Evolutionary conservation across 129 eudicot species (phyloP).

Genomic region (Flaveria brownii): DNA sequence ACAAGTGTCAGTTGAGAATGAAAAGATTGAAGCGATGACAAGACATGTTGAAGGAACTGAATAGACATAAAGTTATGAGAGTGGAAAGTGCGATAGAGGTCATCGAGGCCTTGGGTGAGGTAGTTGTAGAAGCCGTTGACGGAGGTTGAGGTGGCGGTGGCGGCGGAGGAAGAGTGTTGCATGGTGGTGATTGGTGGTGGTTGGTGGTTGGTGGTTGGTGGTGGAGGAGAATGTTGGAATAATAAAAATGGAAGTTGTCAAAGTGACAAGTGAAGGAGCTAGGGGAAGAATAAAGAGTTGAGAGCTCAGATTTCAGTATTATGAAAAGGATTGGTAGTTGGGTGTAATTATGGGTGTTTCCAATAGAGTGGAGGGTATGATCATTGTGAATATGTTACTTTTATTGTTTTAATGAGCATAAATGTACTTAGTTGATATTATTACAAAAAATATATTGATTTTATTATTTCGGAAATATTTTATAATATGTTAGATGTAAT

Average conservation of each 20-base stretch:
- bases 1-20: slow-evolving; percentile 59
- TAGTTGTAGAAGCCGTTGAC: slow-evolving; percentile 65
- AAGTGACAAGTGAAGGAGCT: slow-evolving; percentile 31
- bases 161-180: slow-evolving; percentile 14
- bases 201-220: not conserved
- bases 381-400: slow-evolving; percentile 58
- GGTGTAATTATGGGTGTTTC: slow-evolving; percentile 72
- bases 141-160: slow-evolving; percentile 39
- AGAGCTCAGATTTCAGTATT: slow-evolving; percentile 45
- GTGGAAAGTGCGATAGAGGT: slow-evolving; percentile 49
- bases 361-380: slow-evolving; percentile 72
- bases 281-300: slow-evolving; percentile 15
- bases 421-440: slow-evolving; percentile 5
- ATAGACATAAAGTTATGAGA: slow-evolving; percentile 65
- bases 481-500: not conserved
- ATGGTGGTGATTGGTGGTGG: not conserved
- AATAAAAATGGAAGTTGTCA: slow-evolving; percentile 26
- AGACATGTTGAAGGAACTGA: slow-evolving; percentile 61
- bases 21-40: slow-evolving; percentile 59
- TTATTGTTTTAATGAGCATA: slow-evolving; percentile 35
- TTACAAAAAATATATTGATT: not conserved
- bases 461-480: not conserved
- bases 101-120: slow-evolving; percentile 56
- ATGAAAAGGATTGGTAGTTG: slow-evolving; percentile 59
- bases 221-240: slow-evolving; percentile 7